Base-by-base conservation (phyloP, 2,329 filamentous ascomycete species). In the Thielaviopsis populi region DNA sequence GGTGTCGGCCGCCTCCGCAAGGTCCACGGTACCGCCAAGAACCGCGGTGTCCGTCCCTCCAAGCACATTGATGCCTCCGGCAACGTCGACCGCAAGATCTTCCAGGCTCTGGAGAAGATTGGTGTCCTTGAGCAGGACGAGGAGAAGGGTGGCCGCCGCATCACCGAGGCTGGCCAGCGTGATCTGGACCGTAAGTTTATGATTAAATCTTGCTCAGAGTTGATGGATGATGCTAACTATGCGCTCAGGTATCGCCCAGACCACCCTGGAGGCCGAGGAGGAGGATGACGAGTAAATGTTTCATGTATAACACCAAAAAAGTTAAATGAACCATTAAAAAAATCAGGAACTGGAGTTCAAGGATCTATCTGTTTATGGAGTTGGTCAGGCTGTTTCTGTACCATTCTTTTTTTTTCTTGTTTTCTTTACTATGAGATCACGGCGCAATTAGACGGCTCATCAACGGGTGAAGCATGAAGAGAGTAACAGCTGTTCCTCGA, bases 81-180 rank as follows among this genome's bases (percentile, higher is more conserved):
- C 77, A 86, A 85, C 75, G 91, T 99, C 72, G 94, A 99, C 84
- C 91, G 94, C 79, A 96, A 96, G 84, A 83, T 95, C 76, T 81
- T 96, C 77, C 94, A 99, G 84, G 83, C 91, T 68, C 88, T 99
- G 66, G 94, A 96, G 88, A 96, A 97, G 88, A 96, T 99, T 74
- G 91, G 92, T 78, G 91, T 99, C 72, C 82, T 99, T 68, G 94
- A 99, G 87, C 82, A 88, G 75, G 92, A 96, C 73, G 92, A 96
- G 84, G 92, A 97, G 71, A 96, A 96, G 85, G 94, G 94, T 79
- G 94, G 94, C 75, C 89, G 94, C 76, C 87, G 94, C 78, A 97
- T 99, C 81, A 97, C 94, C 74, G 91, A 97, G 84, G 85, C 86
- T 74, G 94, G 94, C 76, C 91, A 96, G 86, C 89, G 94, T 83